Percentiles rank a stretch among this genome's conserved stretches.
phyloP scores from a whole-genome alignment of 2,329 filamentous ascomycete genomes.

The Amauroascus verrucosus region DNA sequence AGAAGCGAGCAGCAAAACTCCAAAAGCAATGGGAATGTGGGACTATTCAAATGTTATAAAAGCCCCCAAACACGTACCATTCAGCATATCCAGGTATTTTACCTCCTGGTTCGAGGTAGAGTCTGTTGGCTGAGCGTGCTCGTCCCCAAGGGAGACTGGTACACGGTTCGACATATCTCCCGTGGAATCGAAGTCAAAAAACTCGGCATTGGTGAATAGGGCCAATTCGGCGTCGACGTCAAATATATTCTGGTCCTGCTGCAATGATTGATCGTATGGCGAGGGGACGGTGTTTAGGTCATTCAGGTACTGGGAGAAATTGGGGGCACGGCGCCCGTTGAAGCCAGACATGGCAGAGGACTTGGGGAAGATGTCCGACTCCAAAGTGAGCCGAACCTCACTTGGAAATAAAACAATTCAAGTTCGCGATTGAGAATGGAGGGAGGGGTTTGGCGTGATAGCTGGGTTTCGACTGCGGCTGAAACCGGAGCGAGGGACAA shows the following conservation, averaged over 20 bases:
- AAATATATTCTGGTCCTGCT: conserved; percentile 48
- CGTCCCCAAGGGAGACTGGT: conserved; percentile 17
- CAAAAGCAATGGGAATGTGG: background rate
- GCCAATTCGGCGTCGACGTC: conserved; percentile 62
- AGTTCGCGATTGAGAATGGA: background rate
- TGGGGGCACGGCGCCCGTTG: conserved; percentile 67
- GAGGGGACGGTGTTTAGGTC: conserved; percentile 65
- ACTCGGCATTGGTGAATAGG: conserved; percentile 72
- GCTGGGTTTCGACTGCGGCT: background rate
- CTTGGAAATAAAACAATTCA: background rate
- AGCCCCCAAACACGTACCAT: conserved; percentile 28
- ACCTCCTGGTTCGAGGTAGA: conserved; percentile 22
- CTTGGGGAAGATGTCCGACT: background rate
- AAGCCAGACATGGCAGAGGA: conserved; percentile 55
- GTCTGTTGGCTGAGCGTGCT: conserved; percentile 19
- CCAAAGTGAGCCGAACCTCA: conserved; percentile 3
- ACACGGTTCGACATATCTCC: conserved; percentile 22
- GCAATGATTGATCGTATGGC: conserved; percentile 51
- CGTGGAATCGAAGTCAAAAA: conserved; percentile 60
- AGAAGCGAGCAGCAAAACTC: background rate
- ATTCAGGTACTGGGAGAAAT: conserved; percentile 81
- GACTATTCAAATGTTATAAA: background rate
- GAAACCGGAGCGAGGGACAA: background rate
- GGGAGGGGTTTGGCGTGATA: background rate
- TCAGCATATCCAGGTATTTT: conserved; percentile 35